phyloP scores from a whole-genome alignment of 2,329 filamentous ascomycete genomes.

The Graphiopsis chlorocephala region DNA sequence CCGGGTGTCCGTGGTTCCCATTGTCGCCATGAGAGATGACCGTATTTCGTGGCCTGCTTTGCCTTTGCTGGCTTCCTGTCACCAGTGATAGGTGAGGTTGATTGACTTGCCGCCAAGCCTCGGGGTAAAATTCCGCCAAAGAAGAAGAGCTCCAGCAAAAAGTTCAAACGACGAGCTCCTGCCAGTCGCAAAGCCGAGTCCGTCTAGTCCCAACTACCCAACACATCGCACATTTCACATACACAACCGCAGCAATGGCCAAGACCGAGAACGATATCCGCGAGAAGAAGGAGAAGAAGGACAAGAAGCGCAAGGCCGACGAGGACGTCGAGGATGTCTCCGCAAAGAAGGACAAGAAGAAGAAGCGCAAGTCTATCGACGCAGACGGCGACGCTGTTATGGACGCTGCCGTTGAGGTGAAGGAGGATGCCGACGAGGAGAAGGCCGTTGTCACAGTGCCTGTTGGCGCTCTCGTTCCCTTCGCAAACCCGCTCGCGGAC shows the following conservation, averaged over 20 bases:
- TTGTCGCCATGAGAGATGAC: not conserved
- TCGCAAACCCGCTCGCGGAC: conserved; percentile 76
- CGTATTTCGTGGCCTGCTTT: not conserved
- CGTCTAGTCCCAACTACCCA: not conserved
- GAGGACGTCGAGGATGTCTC: conserved; percentile 28
- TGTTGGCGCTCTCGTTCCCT: conserved; percentile 67
- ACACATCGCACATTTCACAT: not conserved
- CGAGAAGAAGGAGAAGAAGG: conserved; percentile 36
- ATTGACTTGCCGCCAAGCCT: not conserved
- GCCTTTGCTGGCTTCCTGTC: not conserved
- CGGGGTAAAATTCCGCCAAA: conserved; percentile 1
- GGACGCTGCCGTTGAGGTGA: conserved; percentile 34
- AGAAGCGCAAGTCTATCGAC: conserved; percentile 57
- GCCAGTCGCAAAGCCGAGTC: conserved; percentile 14
- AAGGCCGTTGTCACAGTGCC: conserved; percentile 44
- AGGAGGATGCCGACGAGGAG: conserved; percentile 43
- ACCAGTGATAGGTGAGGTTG: not conserved
- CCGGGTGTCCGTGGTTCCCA: not conserved
- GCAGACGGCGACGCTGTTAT: conserved; percentile 28
- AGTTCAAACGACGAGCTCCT: conserved; percentile 9
- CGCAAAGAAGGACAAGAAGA: conserved; percentile 54
- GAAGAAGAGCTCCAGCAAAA: conserved; percentile 11
- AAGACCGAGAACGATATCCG: conserved; percentile 37
- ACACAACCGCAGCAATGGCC: conserved; percentile 31
- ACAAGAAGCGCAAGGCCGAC: conserved; percentile 37